Evolutionary conservation across 2,329 filamentous ascomycete species (phyloP), one percentile per base, ranked within the genome.

Genomic region (Grosmannia serpens): DNA sequence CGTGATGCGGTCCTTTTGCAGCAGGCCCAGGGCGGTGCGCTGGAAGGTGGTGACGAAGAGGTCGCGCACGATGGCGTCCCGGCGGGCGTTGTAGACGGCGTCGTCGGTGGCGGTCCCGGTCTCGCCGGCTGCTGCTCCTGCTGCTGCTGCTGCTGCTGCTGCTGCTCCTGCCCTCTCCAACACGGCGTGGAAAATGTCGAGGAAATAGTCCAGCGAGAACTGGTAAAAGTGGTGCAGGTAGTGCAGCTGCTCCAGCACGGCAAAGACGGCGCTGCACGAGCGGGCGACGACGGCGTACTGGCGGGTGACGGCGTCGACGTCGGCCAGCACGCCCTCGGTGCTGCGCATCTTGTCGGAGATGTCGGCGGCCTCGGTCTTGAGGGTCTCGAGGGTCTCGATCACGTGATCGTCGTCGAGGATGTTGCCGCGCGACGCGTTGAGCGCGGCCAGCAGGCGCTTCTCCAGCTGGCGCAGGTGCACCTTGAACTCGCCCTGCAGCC

Each of bases 181-280:
- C 9, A 99, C 94, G 7, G 87, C 84, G 69, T 95, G 89, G 81
- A 99, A 99, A 65, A 99, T 99, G 70, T 96, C 89, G 58, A 96
- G 82, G 75, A 99, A 99, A 74, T 96, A 99, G 72, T 96, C 91
- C 60, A 99, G 80, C 44, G 94, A 99, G 79, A 99, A 99, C 70
- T 97, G 95, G 73, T 99, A 99, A 75, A 97, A 97, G 77, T 97
- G 94, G 71, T 99, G 96, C 70, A 99, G 86, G 69, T 96, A 95
- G 73, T 97, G 92, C 59, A 99, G 82, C 71, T 99, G 92, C 74
- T 99, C 95, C 61, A 99, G 78, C 17, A 99, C 89, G 35, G 95
- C 91, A 70, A 97, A 99, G 49, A 99, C 92, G 58, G 94, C 91
- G 74, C 92, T 96, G 81, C 94, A 99, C 49, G 94, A 92, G 66